Evolutionary conservation across 1,139 yeast species (phyloP).

Genomic region (Hansenula lynferdii): DNA sequence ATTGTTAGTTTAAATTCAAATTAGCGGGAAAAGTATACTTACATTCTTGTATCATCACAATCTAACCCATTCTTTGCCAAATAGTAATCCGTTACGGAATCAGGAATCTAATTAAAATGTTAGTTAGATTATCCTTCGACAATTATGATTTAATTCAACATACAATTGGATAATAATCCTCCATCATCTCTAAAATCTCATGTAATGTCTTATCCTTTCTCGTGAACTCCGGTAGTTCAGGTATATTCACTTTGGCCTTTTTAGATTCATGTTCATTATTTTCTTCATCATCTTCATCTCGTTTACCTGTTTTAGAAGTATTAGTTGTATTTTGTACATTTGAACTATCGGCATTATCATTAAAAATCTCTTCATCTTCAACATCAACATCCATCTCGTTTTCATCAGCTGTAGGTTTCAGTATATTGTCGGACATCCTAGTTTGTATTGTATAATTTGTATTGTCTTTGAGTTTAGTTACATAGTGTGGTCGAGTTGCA

Average conservation of each 20-base stretch:
- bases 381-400: slow-evolving; percentile 32
- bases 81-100: slow-evolving; percentile 95
- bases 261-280: slow-evolving; percentile 4
- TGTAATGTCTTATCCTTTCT: slow-evolving; percentile 83
- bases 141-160: slow-evolving; percentile 5
- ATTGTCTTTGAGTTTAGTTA: background rate
- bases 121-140: background rate
- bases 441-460: background rate
- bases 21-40: background rate
- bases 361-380: slow-evolving; percentile 35
- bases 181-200: slow-evolving; percentile 85
- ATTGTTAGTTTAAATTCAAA: background rate
- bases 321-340: background rate
- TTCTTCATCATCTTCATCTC: slow-evolving; percentile 4
- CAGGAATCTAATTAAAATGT: slow-evolving; percentile 55
- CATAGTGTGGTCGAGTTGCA: background rate
- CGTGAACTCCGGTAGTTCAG: slow-evolving; percentile 65
- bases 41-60: slow-evolving; percentile 68
- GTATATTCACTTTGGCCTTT: slow-evolving; percentile 26
- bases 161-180: slow-evolving; percentile 83
- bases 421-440: slow-evolving; percentile 1
- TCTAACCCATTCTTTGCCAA: slow-evolving; percentile 86
- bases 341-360: slow-evolving; percentile 23
- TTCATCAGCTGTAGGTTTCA: slow-evolving; percentile 28
- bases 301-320: slow-evolving; percentile 1